Base-by-base conservation (phyloP, 2,329 filamentous ascomycete genomes). In the Penicillium frequentans region DNA sequence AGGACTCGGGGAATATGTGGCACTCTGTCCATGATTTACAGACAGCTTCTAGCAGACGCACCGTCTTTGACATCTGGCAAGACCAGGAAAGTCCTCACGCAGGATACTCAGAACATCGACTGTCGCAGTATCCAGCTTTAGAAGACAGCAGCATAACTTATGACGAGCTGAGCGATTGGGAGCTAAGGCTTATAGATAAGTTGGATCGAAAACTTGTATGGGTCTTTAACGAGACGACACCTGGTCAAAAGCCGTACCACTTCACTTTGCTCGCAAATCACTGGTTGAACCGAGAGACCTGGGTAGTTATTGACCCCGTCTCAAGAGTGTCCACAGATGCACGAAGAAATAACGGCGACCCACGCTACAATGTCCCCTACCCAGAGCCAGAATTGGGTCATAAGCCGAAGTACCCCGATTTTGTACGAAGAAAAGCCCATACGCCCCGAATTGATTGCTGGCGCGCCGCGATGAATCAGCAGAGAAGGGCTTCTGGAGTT, bases 261-360 rank as follows among this genome's bases (percentile, higher is more conserved):
- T 77, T 77, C 54, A 64, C 72, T 24, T 56, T 74, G 23, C 68
- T 77, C 42, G 69, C 74, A 31, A 77, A 76, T 48, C 75, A 77
- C 55, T 78, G 75, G 75, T 50, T 77, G n/a, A 78, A 76, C 52
- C 67, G 59, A 42, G 64, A 71, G 31, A 77, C 74, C 1, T 77
- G 74, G 75, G 47, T 74, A 21, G 73, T 77, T 27, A 66, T 70
- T 42, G 74, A 77, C 54, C 73, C 75, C 9, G 59, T 69, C n/a
- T 76, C 73, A 27, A 68, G 75, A 51, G 66, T 74, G 26, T 56
- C 70, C 7, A 63, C 58, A 6, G 64, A 74, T 37, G 59, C 60
- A 26, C 71, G 70, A 58, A 65, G 75, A 31, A 57, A 55, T 14
- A 60, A 68, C 39, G 75, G 75, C 29, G 73, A 77, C 56, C 71